Evolutionary conservation across 495 filamentous ascomycete species (phyloP).

Genomic region (Penicillium coprophilum): DNA sequence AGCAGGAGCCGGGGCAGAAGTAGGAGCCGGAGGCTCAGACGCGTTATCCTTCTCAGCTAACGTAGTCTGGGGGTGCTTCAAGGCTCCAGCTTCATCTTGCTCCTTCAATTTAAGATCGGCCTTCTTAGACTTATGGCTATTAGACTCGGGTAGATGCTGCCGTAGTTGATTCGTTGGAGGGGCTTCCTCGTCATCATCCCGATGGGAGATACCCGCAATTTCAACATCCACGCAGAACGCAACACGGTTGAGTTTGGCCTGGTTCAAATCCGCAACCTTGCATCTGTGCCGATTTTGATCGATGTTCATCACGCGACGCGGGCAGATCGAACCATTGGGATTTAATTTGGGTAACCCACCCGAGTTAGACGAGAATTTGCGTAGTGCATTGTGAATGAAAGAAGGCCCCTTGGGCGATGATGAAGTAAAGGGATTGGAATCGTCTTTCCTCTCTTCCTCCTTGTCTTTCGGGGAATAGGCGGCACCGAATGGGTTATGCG

Average conservation of each 20-base stretch:
- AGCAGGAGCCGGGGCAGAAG: neutral
- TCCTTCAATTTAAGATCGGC: constrained; percentile 59
- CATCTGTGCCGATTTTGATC: constrained; percentile 78
- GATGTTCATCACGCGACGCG: constrained; percentile 80
- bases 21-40: neutral
- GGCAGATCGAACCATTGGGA: constrained; percentile 57
- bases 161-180: constrained; percentile 31
- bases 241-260: constrained; percentile 77
- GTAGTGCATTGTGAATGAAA: constrained; percentile 77
- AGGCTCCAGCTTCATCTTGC: constrained; percentile 64
- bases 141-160: constrained; percentile 28
- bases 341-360: constrained; percentile 50
- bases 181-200: constrained; percentile 43
- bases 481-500: constrained; percentile 48
- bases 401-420: constrained; percentile 67
- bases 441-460: constrained; percentile 50
- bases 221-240: constrained; percentile 97
- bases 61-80: constrained; percentile 60
- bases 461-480: constrained; percentile 60
- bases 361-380: constrained; percentile 71
- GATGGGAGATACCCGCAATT: constrained; percentile 69
- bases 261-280: constrained; percentile 73
- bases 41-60: constrained; percentile 57
- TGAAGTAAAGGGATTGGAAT: constrained; percentile 62
- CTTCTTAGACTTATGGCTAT: constrained; percentile 54